Evolutionary conservation across 257 asterid genomes (phyloP), one percentile per base, ranked within the genome.

Genomic region (Cordia subcordata): DNA sequence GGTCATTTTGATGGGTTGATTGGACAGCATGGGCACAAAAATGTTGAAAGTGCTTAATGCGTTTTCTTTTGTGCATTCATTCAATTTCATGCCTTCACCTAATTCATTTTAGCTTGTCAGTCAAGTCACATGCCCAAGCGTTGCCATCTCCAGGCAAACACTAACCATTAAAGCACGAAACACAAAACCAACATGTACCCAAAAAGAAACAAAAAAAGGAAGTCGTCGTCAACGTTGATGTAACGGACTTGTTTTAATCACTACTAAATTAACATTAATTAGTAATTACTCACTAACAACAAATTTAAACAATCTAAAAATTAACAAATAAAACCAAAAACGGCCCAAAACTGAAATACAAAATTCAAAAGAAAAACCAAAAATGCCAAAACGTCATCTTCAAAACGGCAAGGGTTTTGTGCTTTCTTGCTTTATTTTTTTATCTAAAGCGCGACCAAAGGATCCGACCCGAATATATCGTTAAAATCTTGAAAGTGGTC

Each of bases 401-500:
- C 53, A 60, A 40, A 57, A 39, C 64, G 55, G 51, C 64, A 32
- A 27, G 4, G n/a, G 35, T 27, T 27, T 6, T 27, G 6, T 1
- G 6, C 35, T 27, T 27, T 27, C 3, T 27, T 27, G n/a, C n/a
- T n/a, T n/a, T n/a, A n/a, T n/a, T n/a, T n/a, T n/a, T n/a, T n/a
- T n/a, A n/a, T n/a, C n/a, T n/a, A 53, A 21, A 84, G 87, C 20
- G 68, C 83, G 45, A 81, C 77, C 0, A 77, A 69, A 13, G 93
- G 96, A 68, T 92, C 99, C 93, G 97, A 81, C 85, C 91, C 96
- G 77, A 93, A 86, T 68, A 85, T 59, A 62, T 89, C 97, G 5
- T 88, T 94, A 0, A 84, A 74, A 53, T 89, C 99, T 4, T 78
- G 85, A 42, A 82, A 89, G 68, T 62, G 79, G 15, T 86, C 95